Evolutionary conservation across 2,329 filamentous ascomycete genomes (phyloP).

Genomic region (Cucurbitaria berberidis): DNA sequence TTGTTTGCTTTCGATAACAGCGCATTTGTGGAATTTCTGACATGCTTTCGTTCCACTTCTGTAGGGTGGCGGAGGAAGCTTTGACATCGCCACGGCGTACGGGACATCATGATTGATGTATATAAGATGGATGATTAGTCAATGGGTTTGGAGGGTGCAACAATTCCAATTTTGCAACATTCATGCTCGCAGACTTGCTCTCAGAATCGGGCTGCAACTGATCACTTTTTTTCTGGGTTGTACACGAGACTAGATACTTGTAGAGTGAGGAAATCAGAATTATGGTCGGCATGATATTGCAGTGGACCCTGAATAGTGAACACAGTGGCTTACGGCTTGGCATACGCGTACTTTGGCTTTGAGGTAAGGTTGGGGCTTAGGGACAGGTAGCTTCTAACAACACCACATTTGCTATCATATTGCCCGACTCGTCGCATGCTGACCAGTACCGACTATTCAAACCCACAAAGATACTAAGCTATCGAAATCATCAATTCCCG

Average conservation of each 20-base stretch:
- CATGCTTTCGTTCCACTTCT: slow-evolving; percentile 41
- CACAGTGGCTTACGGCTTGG: slow-evolving; percentile 17
- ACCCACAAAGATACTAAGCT: not conserved
- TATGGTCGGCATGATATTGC: not conserved
- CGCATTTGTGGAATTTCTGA: slow-evolving; percentile 41
- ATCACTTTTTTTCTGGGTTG: not conserved
- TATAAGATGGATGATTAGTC: slow-evolving; percentile 30
- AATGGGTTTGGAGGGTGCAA: slow-evolving; percentile 14
- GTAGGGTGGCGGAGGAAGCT: slow-evolving; percentile 33
- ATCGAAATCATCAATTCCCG: not conserved
- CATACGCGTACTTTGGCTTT: slow-evolving; percentile 26
- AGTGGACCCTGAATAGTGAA: slow-evolving; percentile 1
- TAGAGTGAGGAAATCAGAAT: not conserved
- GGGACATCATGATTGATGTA: slow-evolving; percentile 44
- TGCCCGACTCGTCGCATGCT: not conserved
- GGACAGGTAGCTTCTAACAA: slow-evolving; percentile 35
- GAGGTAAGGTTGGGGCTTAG: slow-evolving; percentile 26
- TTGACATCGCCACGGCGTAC: slow-evolving; percentile 41
- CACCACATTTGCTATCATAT: slow-evolving; percentile 24
- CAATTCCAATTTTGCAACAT: slow-evolving; percentile 2
- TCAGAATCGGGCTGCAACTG: too few relatives aligned
- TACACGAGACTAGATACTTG: not conserved
- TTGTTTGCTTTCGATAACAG: slow-evolving; percentile 51
- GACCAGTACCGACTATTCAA: slow-evolving; percentile 3
- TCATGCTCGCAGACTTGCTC: not conserved